These are phyloP conservation scores for Neurospora intermedia DNA, from an alignment of 495 filamentous ascomycete genomes.

Conservation along the genomic window DNA sequence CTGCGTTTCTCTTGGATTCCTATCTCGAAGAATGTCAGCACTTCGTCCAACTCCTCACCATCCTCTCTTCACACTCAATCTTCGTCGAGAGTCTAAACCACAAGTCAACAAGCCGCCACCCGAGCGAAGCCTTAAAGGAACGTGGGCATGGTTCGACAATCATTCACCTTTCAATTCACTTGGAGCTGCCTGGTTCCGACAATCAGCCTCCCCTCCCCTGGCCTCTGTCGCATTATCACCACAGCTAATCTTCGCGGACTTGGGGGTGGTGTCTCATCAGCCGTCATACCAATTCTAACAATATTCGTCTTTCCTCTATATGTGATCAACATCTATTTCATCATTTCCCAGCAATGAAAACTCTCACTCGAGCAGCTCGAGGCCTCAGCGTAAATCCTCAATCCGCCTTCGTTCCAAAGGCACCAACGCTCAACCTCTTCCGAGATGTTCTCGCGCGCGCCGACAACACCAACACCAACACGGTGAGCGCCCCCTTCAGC, in stretches of 20 bases:
- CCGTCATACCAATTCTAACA: not conserved
- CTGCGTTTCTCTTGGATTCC: not conserved
- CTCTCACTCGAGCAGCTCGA: not conserved
- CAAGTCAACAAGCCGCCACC: not conserved
- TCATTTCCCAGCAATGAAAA: not conserved
- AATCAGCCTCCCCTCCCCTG: not conserved
- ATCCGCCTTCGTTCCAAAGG: not conserved
- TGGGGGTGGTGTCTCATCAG: not conserved
- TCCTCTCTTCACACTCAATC: not conserved
- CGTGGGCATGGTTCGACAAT: not conserved
- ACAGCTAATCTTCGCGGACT: not conserved
- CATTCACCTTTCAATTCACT: not conserved
- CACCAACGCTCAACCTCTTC: not conserved
- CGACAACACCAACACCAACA: not conserved
- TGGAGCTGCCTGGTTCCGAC: not conserved
- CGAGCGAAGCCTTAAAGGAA: not conserved
- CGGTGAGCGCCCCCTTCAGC: not conserved
- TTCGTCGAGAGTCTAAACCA: not conserved
- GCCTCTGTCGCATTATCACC: not conserved
- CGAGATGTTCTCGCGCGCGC: not conserved
- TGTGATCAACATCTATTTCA: not conserved
- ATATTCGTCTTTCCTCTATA: not conserved
- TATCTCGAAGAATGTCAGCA: not conserved
- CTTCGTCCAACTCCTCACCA: not conserved
- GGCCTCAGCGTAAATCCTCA: not conserved